Percentiles rank a stretch among this genome's conserved stretches.
phyloP scores from a whole-genome alignment of 345 rosid genomes.

The Rhodamnia rubescens region DNA sequence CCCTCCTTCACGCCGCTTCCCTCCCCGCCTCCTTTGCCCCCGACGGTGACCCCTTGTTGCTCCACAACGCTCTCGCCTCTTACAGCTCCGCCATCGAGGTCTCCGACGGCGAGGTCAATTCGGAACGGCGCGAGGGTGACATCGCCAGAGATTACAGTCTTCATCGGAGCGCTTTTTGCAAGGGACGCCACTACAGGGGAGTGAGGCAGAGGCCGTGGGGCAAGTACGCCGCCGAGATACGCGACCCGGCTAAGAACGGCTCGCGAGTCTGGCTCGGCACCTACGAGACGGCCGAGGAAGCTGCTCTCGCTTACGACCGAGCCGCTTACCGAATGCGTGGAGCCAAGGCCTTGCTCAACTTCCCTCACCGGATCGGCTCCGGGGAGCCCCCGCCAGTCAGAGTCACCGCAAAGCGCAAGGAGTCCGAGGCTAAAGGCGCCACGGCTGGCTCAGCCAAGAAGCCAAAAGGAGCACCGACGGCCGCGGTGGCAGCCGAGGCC shows the following conservation, averaged over 20 bases:
- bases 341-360: slow-evolving; percentile 53
- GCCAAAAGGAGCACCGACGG: background rate
- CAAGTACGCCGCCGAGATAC: slow-evolving; percentile 70
- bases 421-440: background rate
- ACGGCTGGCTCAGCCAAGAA: background rate
- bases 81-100: background rate
- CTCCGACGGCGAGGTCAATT: background rate
- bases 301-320: slow-evolving; percentile 65
- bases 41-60: background rate
- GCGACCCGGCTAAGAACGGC: slow-evolving; percentile 61
- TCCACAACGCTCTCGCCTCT: background rate
- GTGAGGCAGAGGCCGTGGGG: slow-evolving; percentile 81
- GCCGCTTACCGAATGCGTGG: slow-evolving; percentile 63
- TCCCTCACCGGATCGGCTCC: slow-evolving; percentile 45
- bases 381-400: slow-evolving; percentile 62
- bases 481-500: background rate
- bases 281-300: slow-evolving; percentile 59
- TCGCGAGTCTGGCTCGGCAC: slow-evolving; percentile 73
- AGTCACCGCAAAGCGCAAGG: slow-evolving; percentile 48
- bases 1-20: slow-evolving; percentile 3
- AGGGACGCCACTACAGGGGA: slow-evolving; percentile 54
- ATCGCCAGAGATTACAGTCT: background rate
- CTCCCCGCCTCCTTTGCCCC: background rate
- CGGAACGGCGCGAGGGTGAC: background rate
- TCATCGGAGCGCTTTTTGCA: background rate